Conservation (phyloP, 805 yeast genomes). For the Torulaspora franciscae region DNA sequence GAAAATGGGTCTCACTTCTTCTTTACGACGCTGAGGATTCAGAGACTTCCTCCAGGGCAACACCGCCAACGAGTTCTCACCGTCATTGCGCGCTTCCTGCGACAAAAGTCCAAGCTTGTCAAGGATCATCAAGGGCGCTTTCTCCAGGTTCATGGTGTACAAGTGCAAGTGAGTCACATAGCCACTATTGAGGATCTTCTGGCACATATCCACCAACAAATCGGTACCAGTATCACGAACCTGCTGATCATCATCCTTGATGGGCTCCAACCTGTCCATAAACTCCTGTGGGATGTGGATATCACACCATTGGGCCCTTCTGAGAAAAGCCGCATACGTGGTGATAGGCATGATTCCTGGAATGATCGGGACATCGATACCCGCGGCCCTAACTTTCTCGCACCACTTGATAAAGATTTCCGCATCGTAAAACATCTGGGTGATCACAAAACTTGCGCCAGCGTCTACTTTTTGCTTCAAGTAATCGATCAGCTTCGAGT, state of each 20-base stretch:
- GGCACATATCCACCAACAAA: constrained; percentile 79
- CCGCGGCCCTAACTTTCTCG: constrained; percentile 56
- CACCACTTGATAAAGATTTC: constrained; percentile 86
- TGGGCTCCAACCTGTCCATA: constrained; percentile 63
- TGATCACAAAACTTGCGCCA: constrained; percentile 90
- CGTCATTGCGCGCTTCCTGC: constrained; percentile 34
- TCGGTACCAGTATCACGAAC: constrained; percentile 85
- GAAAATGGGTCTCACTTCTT: constrained; percentile 87
- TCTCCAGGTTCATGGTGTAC: constrained; percentile 96
- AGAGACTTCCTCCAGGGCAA: constrained; percentile 91
- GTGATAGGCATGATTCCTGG: constrained; percentile 99
- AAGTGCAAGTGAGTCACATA: constrained; percentile 83
- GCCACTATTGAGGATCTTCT: constrained; percentile 62
- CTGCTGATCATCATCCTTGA: constrained; percentile 82
- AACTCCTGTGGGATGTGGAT: constrained; percentile 74
- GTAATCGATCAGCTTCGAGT: constrained; percentile 48
- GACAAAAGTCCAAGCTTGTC: constrained; percentile 61
- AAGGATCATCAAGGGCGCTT: constrained; percentile 80
- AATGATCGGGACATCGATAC: constrained; percentile 79
- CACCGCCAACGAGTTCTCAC: constrained; percentile 26
- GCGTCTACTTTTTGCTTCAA: constrained; percentile 87
- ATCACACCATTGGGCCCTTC: constrained; percentile 94
- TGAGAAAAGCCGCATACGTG: constrained; percentile 85
- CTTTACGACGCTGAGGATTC: constrained; percentile 72
- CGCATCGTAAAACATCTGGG: constrained; percentile 96